phyloP scores from a whole-genome alignment of 129 eudicot species.

The Pseudognaphalium luteoalbum region DNA sequence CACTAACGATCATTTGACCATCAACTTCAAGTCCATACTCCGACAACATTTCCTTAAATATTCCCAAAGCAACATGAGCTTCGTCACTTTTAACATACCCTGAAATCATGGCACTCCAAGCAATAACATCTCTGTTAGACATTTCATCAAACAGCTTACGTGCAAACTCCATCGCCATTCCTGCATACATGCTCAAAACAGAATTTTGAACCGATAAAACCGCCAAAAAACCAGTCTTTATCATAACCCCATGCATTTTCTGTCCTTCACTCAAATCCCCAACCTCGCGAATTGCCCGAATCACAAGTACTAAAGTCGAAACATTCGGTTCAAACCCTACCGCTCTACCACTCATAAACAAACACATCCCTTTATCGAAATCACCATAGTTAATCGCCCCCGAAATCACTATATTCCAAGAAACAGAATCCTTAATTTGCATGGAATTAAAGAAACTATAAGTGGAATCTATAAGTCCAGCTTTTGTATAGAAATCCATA shows the following conservation, averaged over 20 bases:
- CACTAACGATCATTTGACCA: slow-evolving; percentile 65
- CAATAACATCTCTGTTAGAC: slow-evolving; percentile 66
- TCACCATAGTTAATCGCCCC: slow-evolving; percentile 49
- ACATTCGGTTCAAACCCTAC: slow-evolving; percentile 67
- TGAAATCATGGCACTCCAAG: slow-evolving; percentile 82
- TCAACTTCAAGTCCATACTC: slow-evolving; percentile 40
- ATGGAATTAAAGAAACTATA: slow-evolving; percentile 37
- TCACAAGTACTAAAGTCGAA: slow-evolving; percentile 62
- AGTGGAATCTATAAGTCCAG: slow-evolving; percentile 47
- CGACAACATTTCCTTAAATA: slow-evolving; percentile 52
- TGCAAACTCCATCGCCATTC: slow-evolving; percentile 48
- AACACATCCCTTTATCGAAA: slow-evolving; percentile 45
- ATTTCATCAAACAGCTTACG: slow-evolving; percentile 74
- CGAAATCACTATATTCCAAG: slow-evolving; percentile 72
- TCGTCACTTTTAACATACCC: slow-evolving; percentile 58
- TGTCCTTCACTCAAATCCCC: slow-evolving; percentile 40
- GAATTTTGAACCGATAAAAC: slow-evolving; percentile 59
- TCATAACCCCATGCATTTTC: slow-evolving; percentile 54
- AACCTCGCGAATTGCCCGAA: slow-evolving; percentile 51
- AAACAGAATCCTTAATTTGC: slow-evolving; percentile 54
- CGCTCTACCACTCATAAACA: slow-evolving; percentile 52
- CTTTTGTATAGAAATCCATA: slow-evolving; percentile 71
- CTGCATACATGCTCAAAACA: slow-evolving; percentile 52
- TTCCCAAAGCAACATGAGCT: slow-evolving; percentile 36
- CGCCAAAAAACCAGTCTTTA: slow-evolving; percentile 46